phyloP scores from a whole-genome alignment of 371 early-diverging fungal species.

The Apophysomyces elegans region DNA sequence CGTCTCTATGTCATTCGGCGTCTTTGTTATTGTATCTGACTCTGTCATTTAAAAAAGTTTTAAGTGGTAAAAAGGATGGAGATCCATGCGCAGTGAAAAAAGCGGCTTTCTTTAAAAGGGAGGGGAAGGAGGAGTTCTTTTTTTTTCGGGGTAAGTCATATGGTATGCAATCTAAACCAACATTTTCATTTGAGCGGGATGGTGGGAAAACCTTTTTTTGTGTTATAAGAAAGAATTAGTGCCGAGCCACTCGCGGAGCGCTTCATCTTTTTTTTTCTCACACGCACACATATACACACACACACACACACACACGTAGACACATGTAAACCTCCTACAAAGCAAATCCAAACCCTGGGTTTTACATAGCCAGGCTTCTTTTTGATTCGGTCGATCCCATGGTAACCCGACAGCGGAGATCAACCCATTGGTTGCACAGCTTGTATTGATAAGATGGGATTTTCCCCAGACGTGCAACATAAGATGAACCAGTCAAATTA shows the following conservation, averaged over 20 bases:
- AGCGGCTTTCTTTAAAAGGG: no score
- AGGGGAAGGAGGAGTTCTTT: no score
- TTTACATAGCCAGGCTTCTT: neutral
- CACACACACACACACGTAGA: neutral
- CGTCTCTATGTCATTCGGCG: neutral
- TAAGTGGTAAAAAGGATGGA: neutral
- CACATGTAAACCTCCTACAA: neutral
- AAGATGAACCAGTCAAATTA: neutral
- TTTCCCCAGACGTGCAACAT: neutral
- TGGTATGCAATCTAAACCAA: no score
- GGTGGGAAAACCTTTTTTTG: no score
- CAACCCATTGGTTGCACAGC: constrained; percentile 3
- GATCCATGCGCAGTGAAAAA: no score
- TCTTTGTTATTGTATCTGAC: neutral
- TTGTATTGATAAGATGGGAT: neutral
- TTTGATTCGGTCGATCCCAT: neutral
- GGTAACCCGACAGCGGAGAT: neutral
- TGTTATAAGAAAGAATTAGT: no score
- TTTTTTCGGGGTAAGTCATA: neutral
- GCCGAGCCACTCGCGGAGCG: no score
- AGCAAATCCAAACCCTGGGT: neutral
- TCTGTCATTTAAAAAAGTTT: neutral
- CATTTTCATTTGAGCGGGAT: no score
- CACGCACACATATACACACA: neutral
- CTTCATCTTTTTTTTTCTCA: neutral